Base-by-base conservation (phyloP, 768 basidiomycete species). In the Crucibulum laeve region DNA sequence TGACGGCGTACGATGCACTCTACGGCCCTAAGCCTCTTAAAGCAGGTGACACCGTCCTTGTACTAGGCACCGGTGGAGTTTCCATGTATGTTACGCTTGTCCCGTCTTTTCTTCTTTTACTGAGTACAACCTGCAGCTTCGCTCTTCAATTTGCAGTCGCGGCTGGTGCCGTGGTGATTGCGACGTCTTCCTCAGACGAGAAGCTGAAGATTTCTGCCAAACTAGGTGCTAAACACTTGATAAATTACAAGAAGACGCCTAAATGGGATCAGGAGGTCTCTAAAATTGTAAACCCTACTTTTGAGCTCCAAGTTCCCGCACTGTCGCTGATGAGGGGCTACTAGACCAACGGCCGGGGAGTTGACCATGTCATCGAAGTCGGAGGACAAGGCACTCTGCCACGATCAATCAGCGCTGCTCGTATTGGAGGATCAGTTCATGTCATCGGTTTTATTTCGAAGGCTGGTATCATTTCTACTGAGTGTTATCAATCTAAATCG, bases 1-100 rank as follows among this genome's bases (percentile, higher is more conserved):
- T 85, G 42, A 86, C 82, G 0, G 80, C 84, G 0, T 86, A 82
- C 63, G 81, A 77, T 47, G 74, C 74, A 4, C 59, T 85, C 38
- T 52, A 63, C 47, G 77, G 79, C 11, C 15, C 30, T 3, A 32
- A 13, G 13, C 30, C 30, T 15, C 11, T 82, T 46, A 74, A 79
- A 54, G 76, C 74, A 8, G 82, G 82, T 13, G 78, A 83, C 48
- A 68, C 65, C 15, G 77, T 82, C 18, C 69, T 80, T 32, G 64
- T 79, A 22, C 30, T 13, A 32, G 30, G 30, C 11, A 32, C 30
- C 13, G 30, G 30, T 15, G 30, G 30, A 15, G 30, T 32, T 2
- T 32, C 30, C 3, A 32, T 32, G 30, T 32, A 13, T 15, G 30
- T 32, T 67, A 73, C n/a, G 78, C 13, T 32, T n/a, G n/a, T n/a